Evolutionary conservation across 2,329 filamentous ascomycete species (phyloP).

Genomic region (Blumeriella jaapii): DNA sequence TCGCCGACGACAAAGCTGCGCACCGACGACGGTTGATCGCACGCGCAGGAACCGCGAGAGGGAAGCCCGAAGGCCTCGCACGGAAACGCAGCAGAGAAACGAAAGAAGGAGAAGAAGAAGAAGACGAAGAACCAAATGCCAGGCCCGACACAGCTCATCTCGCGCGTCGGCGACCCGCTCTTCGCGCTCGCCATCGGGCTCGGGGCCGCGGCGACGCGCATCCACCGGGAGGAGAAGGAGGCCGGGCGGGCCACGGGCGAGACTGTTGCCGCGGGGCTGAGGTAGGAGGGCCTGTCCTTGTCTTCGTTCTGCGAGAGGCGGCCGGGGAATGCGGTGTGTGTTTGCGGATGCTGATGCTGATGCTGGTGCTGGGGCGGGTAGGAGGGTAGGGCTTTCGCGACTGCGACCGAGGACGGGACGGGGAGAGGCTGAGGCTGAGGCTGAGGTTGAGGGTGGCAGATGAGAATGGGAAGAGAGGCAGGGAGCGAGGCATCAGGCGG

Average conservation of each 20-base stretch:
- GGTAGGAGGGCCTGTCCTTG: slow-evolving; percentile 8
- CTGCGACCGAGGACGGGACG: background rate
- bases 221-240: slow-evolving; percentile 41
- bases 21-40: too few species aligned
- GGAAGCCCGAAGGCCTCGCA: background rate
- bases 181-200: slow-evolving; percentile 42
- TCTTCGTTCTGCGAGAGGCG: background rate
- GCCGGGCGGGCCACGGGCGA: slow-evolving; percentile 21
- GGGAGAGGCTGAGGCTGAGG: background rate
- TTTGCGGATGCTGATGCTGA: too few species aligned
- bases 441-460: too few species aligned
- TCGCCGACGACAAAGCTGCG: too few species aligned
- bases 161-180: slow-evolving; percentile 39
- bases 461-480: too few species aligned
- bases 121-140: slow-evolving; percentile 18
- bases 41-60: too few species aligned
- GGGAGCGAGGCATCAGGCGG: too few species aligned
- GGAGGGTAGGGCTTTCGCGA: background rate
- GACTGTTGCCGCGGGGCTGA: slow-evolving; percentile 25
- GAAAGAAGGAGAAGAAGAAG: background rate
- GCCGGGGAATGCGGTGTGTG: too few species aligned
- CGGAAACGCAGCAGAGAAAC: background rate
- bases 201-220: slow-evolving; percentile 39
- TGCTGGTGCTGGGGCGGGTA: too few species aligned
- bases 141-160: slow-evolving; percentile 24